A percentile compares a stretch with the other conserved stretches of the same genome.
phyloP scores from a whole-genome alignment of 1,284 basidiomycete species.

The Exobasidium rhododendri region DNA sequence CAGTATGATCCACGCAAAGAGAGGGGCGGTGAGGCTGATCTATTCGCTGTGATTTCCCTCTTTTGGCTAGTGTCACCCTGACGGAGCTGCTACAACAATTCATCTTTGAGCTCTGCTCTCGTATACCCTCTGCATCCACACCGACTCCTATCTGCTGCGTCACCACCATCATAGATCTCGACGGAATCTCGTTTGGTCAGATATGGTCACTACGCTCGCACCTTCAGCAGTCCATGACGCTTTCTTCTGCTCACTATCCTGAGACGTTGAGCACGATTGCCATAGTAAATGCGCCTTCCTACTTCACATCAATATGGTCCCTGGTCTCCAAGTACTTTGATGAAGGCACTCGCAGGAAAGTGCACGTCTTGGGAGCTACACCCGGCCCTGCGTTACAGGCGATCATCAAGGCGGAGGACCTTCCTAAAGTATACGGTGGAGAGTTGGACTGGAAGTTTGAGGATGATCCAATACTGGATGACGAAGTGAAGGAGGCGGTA shows the following conservation, averaged over 20 bases:
- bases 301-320: conserved; percentile 10
- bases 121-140: neutral
- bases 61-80: neutral
- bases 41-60: too few relatives aligned
- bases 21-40: neutral
- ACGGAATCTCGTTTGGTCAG: neutral
- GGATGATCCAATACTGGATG: conserved; percentile 8
- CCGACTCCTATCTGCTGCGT: neutral
- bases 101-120: neutral
- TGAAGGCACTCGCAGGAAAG: conserved; percentile 10
- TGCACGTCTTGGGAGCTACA: conserved; percentile 2
- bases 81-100: conserved; percentile 1
- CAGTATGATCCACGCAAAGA: neutral
- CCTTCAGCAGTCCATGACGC: neutral
- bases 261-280: conserved; percentile 8
- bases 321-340: conserved; percentile 8
- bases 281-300: conserved; percentile 8
- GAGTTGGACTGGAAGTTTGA: conserved; percentile 13
- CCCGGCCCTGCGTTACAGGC: neutral
- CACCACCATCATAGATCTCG: conserved; percentile 11
- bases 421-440: conserved; percentile 10
- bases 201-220: conserved; percentile 11
- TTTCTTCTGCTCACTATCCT: conserved; percentile 13
- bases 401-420: conserved; percentile 8
- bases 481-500: neutral